Percentiles rank a stretch among this genome's conserved stretches.
Conservation (phyloP, 768 basidiomycete genomes). For the Termitomyces sp. region DNA sequence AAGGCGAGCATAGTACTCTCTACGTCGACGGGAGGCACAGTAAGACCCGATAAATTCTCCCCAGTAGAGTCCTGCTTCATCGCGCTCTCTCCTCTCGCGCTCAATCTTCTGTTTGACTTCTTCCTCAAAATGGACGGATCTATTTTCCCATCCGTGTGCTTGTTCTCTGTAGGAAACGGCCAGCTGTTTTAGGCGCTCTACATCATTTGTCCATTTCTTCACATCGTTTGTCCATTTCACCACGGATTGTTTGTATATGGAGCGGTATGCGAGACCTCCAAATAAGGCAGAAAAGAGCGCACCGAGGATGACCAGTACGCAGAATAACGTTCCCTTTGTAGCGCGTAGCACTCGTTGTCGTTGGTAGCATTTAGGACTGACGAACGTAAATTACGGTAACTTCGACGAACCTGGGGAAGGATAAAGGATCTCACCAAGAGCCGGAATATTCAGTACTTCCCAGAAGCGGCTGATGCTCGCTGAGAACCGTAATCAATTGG, state of each 20-base stretch:
- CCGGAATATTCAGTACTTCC: neutral
- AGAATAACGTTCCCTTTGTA: neutral
- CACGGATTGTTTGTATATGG: neutral
- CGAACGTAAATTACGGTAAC: neutral
- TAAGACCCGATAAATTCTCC: constrained; percentile 2
- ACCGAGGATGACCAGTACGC: neutral
- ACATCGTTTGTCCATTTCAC: neutral
- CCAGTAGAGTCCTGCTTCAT: constrained; percentile 9
- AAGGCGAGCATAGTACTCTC: constrained; percentile 7
- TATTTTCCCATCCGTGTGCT: neutral
- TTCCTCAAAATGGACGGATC: neutral
- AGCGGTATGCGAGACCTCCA: neutral
- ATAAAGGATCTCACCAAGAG: neutral
- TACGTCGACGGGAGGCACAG: constrained; percentile 1
- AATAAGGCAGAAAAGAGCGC: neutral
- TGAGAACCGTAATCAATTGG: neutral
- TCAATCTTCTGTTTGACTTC: neutral
- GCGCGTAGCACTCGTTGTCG: neutral
- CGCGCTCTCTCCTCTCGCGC: constrained; percentile 4
- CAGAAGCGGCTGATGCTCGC: neutral
- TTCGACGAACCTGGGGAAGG: neutral
- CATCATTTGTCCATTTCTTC: neutral
- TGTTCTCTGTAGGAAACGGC: neutral
- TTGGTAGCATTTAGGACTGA: neutral
- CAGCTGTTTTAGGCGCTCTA: neutral